Evolutionary conservation across 164 flowering plant species (phyloP).

Genomic region (Macadamia tetraphylla): DNA sequence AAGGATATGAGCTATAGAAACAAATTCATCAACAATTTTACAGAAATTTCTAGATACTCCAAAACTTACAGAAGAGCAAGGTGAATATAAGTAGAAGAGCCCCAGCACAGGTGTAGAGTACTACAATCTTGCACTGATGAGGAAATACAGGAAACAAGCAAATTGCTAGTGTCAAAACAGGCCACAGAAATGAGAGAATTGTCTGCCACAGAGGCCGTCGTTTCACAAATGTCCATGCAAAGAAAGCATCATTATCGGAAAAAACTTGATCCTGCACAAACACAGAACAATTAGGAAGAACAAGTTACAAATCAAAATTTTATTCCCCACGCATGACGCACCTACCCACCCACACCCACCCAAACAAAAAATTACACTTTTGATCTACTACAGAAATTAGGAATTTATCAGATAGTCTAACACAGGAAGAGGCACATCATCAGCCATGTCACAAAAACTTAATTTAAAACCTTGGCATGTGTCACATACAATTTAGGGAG

Average conservation of each 20-base stretch:
- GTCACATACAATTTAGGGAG: too few species aligned
- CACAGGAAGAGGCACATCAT: background rate
- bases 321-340: background rate
- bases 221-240: slow-evolving; percentile 91
- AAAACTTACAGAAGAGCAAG: slow-evolving; percentile 61
- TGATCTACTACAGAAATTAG: background rate
- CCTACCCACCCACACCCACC: too few species aligned
- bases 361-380: background rate
- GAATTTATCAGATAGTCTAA: background rate
- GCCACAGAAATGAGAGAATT: slow-evolving; percentile 89
- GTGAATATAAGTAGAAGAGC: slow-evolving; percentile 64
- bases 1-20: background rate
- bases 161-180: slow-evolving; percentile 86
- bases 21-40: background rate
- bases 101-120: slow-evolving; percentile 88
- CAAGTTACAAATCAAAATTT: background rate
- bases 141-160: slow-evolving; percentile 99
- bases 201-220: slow-evolving; percentile 93
- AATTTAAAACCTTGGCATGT: background rate
- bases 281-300: background rate
- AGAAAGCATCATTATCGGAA: slow-evolving; percentile 94
- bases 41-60: background rate
- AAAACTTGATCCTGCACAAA: slow-evolving; percentile 79
- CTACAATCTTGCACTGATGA: slow-evolving; percentile 70
- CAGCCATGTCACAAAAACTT: too few species aligned